These are phyloP conservation scores for Begonia loranthoides DNA, from an alignment of 306 rosid genomes.

Conservation along the genomic window DNA sequence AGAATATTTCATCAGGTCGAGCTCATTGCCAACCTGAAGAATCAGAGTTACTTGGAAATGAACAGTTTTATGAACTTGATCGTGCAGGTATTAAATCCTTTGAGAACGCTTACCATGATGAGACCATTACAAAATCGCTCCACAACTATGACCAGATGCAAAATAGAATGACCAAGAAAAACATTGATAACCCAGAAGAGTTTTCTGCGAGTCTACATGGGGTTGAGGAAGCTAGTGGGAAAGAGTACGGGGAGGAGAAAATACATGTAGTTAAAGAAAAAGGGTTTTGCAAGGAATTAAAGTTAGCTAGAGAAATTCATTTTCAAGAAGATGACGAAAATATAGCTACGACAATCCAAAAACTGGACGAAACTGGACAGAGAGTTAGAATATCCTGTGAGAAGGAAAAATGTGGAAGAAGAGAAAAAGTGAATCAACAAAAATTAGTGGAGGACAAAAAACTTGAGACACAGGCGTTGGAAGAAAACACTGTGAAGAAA, in stretches of 20 bases:
- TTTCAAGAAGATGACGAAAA: constrained; percentile 19
- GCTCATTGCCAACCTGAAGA: constrained; percentile 25
- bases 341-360: constrained; percentile 9
- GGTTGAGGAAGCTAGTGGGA: constrained; percentile 17
- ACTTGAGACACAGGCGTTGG: no score
- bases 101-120: constrained; percentile 19
- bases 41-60: constrained; percentile 23
- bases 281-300: constrained; percentile 17
- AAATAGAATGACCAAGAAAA: constrained; percentile 7
- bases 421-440: no score
- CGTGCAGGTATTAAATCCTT: constrained; percentile 17
- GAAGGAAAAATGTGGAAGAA: constrained; percentile 18
- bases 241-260: constrained; percentile 16
- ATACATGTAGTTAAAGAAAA: constrained; percentile 11
- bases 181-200: constrained; percentile 25
- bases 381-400: constrained; percentile 15
- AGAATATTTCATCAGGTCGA: constrained; percentile 10
- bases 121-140: constrained; percentile 2
- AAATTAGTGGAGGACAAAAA: no score
- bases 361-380: constrained; percentile 20
- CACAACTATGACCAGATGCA: constrained; percentile 10
- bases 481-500: no score
- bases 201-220: constrained; percentile 20
- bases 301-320: constrained; percentile 23
- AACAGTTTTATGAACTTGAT: constrained; percentile 23